Base-by-base conservation (phyloP, 202 grass and related monocot species). In the Saccharum hybrid region DNA sequence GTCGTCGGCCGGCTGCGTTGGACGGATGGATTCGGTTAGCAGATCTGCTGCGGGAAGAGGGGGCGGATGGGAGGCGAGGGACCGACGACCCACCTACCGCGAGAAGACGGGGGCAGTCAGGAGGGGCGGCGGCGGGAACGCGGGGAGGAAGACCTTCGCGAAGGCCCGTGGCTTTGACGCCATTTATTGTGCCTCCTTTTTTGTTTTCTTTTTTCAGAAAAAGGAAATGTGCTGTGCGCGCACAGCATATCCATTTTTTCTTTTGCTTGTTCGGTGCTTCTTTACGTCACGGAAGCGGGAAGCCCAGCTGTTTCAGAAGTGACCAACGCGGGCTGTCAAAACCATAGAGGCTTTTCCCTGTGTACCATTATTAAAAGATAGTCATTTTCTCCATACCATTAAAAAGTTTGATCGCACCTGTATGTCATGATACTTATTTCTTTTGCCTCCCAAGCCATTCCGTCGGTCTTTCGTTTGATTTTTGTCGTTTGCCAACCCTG, bases 141-240 rank as follows among this genome's bases (percentile, higher is more conserved):
- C 16, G 19, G 76, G 16, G 76, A 66, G 42, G 41, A n/a, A 43
- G 60, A 72, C 56, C 56, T 66, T 66, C 59, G 59, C 34, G 19
- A 83, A 78, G 48, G 68, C 6, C 74, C 86, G 86, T 33, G 66
- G 74, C 59, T 73, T 54, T 5, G 66, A 88, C 74, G 86, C 56
- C 66, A 83, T 72, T 83, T 72, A 72, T 43, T 65, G 19, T 19
- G 62, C 12, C 10, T 36, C 5, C 2, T 8, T 43, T n/a, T 33
- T 4, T 0, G 1, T n/a, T n/a, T 54, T 1, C 1, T 5, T 21
- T 54, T 56, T 42, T 30, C 12, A 0, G 75, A 77, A n/a, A n/a
- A n/a, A 42, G n/a, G 2, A 61, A 22, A 40, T 43, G 56, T 18
- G 59, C 18, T 63, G 36, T 2, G 52, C 5, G 33, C 51, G 54